Base-by-base conservation (phyloP, 1,284 basidiomycete species). In the Apiotrichum sp. region DNA sequence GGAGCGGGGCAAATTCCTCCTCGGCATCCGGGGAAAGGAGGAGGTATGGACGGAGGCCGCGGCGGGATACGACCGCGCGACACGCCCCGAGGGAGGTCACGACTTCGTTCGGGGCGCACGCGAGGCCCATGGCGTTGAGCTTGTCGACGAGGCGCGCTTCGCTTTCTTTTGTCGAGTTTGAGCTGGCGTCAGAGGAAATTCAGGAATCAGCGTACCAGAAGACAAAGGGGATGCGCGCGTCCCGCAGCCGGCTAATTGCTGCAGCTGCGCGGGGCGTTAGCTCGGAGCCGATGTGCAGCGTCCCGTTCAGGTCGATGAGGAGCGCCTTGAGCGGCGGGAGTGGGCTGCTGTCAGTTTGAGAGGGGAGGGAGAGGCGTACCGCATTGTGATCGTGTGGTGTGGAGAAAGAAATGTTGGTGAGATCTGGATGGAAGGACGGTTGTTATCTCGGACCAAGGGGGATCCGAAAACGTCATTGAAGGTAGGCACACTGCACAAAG, bases 301-400 rank as follows among this genome's bases (percentile, higher is more conserved):
- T 88, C 0, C 86, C 86, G 10, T 84, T 86, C 13, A 87, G 79
- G 62, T 87, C 86, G 57, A 87, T 80, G 31, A 87, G 79, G 0
- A 87, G 65, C 0, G 80, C 84, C 64, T 57, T 70, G 62, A 70
- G 48, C 34, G 49, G 55, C 9, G 35, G 33, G 22, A 22, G 22
- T 22, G 22, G 22, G 22, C 22, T 22, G 22, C 3, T 48, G 22
- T 22, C 36, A 38, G 36, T 38, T 51, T 11, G 41, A 36, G 35
- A 14, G 3, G 47, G 13, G 47, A 31, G 4, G 35, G 47, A 38
- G n/a, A 14, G 8, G 31, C 47, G 36, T n/a, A 39, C 36, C 22
- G 35, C 47, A 49, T 48, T 38, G 36, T 7, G 36, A n/a, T 9
- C n/a, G 40, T 6, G 40, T 38, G 36, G 7, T 38, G 36, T 7